Percentiles rank a stretch among this genome's conserved stretches.
Evolutionary conservation across 257 asterid genomes (phyloP).

Genomic region (Solanum sparsipilum): DNA sequence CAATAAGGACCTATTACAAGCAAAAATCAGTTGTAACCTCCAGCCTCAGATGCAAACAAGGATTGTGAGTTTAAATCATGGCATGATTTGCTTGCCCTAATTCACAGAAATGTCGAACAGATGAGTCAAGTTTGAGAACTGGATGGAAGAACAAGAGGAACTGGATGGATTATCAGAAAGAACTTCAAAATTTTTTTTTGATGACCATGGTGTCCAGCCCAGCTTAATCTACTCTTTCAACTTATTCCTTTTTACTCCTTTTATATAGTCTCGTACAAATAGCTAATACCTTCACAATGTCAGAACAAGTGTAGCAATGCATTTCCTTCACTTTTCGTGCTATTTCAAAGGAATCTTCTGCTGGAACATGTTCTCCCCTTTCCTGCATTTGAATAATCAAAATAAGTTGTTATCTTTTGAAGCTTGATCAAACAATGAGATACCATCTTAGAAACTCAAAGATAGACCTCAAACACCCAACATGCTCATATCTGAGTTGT

Average conservation of each 20-base stretch:
- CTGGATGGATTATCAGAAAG: background rate
- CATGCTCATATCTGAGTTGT: background rate
- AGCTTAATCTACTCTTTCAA: background rate
- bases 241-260: background rate
- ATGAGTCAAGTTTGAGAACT: background rate
- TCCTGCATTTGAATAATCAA: constrained; percentile 44
- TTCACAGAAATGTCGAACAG: background rate
- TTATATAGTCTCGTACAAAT: background rate
- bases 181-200: background rate
- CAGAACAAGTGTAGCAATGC: constrained; percentile 95
- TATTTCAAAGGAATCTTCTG: constrained; percentile 88
- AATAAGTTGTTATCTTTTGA: background rate
- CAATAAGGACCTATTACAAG: constrained; percentile 9
- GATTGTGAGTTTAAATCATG: background rate
- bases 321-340: constrained; percentile 86
- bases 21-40: background rate
- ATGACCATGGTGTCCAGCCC: background rate
- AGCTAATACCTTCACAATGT: constrained; percentile 78
- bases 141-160: background rate
- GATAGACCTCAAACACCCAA: background rate
- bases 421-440: background rate
- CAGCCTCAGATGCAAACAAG: background rate
- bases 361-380: constrained; percentile 93
- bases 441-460: background rate
- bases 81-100: background rate